Percentiles rank a stretch among this genome's conserved stretches.
Conservation (phyloP, 1,284 basidiomycete species). For the Wolfiporia cocos region DNA sequence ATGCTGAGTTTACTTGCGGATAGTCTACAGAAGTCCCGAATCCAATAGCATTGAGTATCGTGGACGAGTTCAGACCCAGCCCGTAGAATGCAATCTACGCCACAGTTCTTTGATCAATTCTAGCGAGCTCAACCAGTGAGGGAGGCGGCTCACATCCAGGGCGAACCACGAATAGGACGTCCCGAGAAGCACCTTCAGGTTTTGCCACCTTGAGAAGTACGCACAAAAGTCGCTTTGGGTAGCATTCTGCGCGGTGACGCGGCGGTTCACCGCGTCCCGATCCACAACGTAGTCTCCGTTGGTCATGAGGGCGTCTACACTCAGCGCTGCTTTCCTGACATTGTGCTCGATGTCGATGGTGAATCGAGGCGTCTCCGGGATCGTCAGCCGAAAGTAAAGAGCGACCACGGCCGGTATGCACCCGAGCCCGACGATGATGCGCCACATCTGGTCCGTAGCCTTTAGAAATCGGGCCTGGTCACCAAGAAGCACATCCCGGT, state of each 20-base stretch:
- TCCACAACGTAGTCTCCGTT: conserved; percentile 48
- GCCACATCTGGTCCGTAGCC: conserved; percentile 60
- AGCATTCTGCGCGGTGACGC: conserved; percentile 61
- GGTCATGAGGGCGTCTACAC: conserved; percentile 61
- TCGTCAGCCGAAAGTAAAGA: conserved; percentile 74
- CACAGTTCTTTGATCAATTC: conserved; percentile 12
- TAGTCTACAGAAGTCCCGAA: conserved; percentile 35
- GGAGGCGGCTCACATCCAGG: conserved; percentile 47
- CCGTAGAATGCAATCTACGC: conserved; percentile 79
- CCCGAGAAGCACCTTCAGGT: conserved; percentile 62
- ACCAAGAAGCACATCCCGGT: conserved; percentile 54
- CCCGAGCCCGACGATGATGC: conserved; percentile 66
- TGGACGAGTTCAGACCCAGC: conserved; percentile 74
- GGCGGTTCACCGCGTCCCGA: conserved; percentile 49
- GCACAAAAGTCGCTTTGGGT: conserved; percentile 54
- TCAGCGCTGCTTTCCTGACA: conserved; percentile 62
- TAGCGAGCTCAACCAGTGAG: too few species aligned
- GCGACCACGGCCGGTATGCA: conserved; percentile 62
- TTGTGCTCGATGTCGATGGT: conserved; percentile 89
- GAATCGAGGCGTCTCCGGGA: conserved; percentile 79
- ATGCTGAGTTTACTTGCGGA: conserved; percentile 35
- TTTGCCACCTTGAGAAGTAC: conserved; percentile 60
- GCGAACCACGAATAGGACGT: conserved; percentile 73
- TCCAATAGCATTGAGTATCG: conserved; percentile 52
- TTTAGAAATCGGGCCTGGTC: conserved; percentile 37